These are phyloP conservation scores for Tylopilus vinaceipallidus DNA, from an alignment of 768 basidiomycete genomes.

Conservation along the genomic window DNA sequence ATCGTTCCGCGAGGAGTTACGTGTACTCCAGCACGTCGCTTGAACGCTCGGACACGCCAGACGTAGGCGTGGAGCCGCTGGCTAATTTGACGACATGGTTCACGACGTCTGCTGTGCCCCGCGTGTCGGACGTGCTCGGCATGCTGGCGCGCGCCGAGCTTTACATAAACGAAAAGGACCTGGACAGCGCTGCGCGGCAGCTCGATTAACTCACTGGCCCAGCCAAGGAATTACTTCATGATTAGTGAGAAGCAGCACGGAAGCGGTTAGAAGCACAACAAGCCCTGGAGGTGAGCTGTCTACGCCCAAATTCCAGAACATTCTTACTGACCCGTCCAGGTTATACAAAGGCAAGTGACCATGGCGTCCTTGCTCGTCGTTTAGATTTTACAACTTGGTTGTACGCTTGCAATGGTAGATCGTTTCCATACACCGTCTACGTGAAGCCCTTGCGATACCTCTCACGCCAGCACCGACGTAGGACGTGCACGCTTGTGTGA, in stretches of 20 bases:
- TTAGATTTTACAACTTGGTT: slow-evolving; percentile 35
- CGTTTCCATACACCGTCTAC: too few species aligned
- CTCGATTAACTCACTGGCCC: slow-evolving; percentile 87
- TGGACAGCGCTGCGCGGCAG: slow-evolving; percentile 81
- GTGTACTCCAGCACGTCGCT: slow-evolving; percentile 76
- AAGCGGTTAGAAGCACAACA: slow-evolving; percentile 88
- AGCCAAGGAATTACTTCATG: slow-evolving; percentile 66
- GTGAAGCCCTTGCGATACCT: too few species aligned
- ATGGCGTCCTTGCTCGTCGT: slow-evolving; percentile 76
- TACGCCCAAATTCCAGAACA: background rate
- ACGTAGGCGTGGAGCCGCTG: slow-evolving; percentile 83
- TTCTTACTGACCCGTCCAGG: slow-evolving; percentile 41
- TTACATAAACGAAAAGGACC: slow-evolving; percentile 86
- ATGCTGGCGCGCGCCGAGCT: slow-evolving; percentile 87
- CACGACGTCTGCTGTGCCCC: slow-evolving; percentile 74
- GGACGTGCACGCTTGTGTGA: slow-evolving; percentile 83
- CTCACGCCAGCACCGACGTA: background rate
- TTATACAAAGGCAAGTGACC: slow-evolving; percentile 82
- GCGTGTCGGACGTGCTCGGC: slow-evolving; percentile 82
- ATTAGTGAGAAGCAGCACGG: slow-evolving; percentile 92
- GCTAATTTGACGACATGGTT: slow-evolving; percentile 93
- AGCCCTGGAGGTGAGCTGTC: slow-evolving; percentile 67
- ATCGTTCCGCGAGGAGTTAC: slow-evolving; percentile 89
- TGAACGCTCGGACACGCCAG: slow-evolving; percentile 71
- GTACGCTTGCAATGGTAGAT: slow-evolving; percentile 25